A percentile compares a stretch with the other conserved stretches of the same genome.
These are phyloP conservation scores for Rhododendron kiyosumense DNA, from an alignment of 148 eudicot species.

Conservation along the genomic window DNA sequence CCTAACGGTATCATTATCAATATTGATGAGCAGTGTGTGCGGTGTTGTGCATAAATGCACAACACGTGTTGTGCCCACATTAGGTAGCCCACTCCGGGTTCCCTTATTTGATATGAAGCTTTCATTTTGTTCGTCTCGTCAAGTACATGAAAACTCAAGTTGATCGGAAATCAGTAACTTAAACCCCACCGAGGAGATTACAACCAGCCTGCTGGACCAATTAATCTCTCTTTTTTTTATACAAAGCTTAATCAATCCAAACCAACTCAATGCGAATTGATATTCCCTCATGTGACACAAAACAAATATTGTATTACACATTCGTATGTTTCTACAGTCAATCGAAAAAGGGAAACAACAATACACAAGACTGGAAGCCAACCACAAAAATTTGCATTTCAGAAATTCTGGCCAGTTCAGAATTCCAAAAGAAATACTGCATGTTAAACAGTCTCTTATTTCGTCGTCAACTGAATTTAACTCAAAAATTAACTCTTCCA, in stretches of 20 bases:
- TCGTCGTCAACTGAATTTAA: background rate
- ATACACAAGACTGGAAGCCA: background rate
- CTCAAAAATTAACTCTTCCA: background rate
- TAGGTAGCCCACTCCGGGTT: too few relatives aligned
- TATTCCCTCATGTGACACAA: background rate
- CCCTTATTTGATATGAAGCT: too few relatives aligned
- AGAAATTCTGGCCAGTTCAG: slow-evolving; percentile 8
- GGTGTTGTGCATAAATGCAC: too few relatives aligned
- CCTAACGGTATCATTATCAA: too few relatives aligned
- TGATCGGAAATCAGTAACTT: too few relatives aligned
- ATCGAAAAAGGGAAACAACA: background rate
- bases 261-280: background rate
- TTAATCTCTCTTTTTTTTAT: background rate
- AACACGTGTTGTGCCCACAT: too few relatives aligned
- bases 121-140: too few relatives aligned
- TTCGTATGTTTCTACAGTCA: background rate
- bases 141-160: too few relatives aligned
- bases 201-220: background rate
- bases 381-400: slow-evolving; percentile 14
- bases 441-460: background rate
- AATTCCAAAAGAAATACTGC: background rate
- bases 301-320: background rate
- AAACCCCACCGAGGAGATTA: too few relatives aligned
- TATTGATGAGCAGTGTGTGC: too few relatives aligned
- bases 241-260: background rate